phyloP scores from a whole-genome alignment of 208 protist genomes.

The Acanthamoeba quina region DNA sequence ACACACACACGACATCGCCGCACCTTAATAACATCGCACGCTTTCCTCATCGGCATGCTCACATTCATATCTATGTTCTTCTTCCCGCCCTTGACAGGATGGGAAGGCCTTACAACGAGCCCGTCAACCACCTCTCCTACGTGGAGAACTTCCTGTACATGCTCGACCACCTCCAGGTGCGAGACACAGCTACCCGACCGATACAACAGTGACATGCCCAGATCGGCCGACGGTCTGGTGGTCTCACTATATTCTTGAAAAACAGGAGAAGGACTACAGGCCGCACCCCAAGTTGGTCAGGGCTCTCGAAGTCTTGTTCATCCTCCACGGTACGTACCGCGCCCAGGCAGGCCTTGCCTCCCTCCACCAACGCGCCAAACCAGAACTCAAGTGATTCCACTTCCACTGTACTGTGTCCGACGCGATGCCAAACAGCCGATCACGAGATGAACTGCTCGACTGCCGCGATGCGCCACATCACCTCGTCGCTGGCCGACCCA shows the following conservation, averaged over 20 bases:
- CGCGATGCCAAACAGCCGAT: conserved; percentile 88
- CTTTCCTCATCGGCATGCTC: no score
- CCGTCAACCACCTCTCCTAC: conserved; percentile 85
- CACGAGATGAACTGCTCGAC: conserved; percentile 92
- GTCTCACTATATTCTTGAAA: no score
- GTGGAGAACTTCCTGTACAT: conserved; percentile 92
- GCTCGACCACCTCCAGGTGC: conserved; percentile 81
- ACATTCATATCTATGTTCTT: no score
- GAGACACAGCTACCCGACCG: no score
- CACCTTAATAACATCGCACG: no score
- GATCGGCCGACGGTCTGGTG: no score
- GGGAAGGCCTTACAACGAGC: conserved; percentile 82
- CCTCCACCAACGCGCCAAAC: no score
- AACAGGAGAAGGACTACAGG: conserved; percentile 74
- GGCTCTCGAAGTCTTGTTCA: conserved; percentile 75
- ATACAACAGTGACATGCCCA: no score
- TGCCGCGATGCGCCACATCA: conserved; percentile 87
- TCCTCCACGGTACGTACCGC: conserved; percentile 48
- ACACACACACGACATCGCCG: no score
- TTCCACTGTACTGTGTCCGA: no score
- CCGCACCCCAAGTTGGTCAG: conserved; percentile 78
- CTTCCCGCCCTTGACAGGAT: neutral
- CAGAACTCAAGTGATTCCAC: no score
- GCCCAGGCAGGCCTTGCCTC: no score
- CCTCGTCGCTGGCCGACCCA: conserved; percentile 84